Base-by-base conservation (phyloP, 1,139 yeast species). In the Suhomyces bolitotheri region DNA sequence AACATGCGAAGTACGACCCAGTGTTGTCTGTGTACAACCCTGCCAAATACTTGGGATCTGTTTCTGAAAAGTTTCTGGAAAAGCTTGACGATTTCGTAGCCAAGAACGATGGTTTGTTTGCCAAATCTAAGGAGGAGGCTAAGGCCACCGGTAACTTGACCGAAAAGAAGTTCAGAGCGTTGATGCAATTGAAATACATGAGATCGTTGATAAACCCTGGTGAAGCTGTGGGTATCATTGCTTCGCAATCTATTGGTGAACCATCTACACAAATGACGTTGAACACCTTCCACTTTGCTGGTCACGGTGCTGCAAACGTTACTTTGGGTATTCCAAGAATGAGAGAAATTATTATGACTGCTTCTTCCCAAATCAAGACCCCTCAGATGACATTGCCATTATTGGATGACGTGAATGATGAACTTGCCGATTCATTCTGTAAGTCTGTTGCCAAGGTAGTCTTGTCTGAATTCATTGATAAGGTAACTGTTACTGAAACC, bases 291-390 rank as follows among this genome's bases (percentile, higher is more conserved):
- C 99, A 94, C 72, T 94, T 94, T 58, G 99, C 99, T 51, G 99
- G 99, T 62, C 98, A 94, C 70, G 99, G 99, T 79, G 99, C 98
- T 40, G 98, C 98, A 33, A 94, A 94, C 65, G 99, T 94, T 49
- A 94, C 99, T 1, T 76, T 94, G 57, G 99, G 99, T 84, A 94
- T 94, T 59, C 99, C 99, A 32, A 96, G 99, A 80, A 83, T 94
- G 90, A 84, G 99, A 78, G 99, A 94, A 78, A 94, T 94, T 59
- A 90, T 94, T 59, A 94, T 94, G 98, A 94, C 98, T 12, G 99
- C 98, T 8, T 87, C 96, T 40, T 80, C 96, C 14, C 71, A 86
- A 38, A 94, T 94, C 56, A 88, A 89, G 69, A 94, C 99, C 9
- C 99, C 99, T 34, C 97, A 92, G 66, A 94, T 94, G 98, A 82